Conservation (phyloP, 169 alveolate genomes). For the Theileria annulata region DNA sequence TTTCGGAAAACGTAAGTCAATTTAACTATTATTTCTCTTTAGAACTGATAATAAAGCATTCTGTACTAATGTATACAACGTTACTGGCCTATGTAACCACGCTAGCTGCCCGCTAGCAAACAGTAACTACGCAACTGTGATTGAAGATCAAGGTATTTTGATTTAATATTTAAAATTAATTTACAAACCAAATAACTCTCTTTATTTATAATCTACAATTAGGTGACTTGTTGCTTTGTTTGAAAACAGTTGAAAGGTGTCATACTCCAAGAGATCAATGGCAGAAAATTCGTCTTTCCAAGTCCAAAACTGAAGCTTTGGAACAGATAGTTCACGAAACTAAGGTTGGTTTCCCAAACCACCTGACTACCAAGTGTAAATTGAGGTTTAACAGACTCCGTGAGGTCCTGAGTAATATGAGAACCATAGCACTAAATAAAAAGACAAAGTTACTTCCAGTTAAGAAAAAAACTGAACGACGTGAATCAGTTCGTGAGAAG, state of each 20-base stretch:
- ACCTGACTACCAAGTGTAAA: slow-evolving; percentile 94
- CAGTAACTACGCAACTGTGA: slow-evolving; percentile 95
- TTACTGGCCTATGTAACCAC: slow-evolving; percentile 97
- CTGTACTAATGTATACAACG: slow-evolving; percentile 86
- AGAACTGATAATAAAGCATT: slow-evolving; percentile 70
- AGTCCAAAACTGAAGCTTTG: slow-evolving; percentile 87
- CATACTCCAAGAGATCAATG: slow-evolving; percentile 96
- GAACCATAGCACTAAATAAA: slow-evolving; percentile 79
- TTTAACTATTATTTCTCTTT: background rate
- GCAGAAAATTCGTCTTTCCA: slow-evolving; percentile 93
- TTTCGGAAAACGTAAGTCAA: slow-evolving; percentile 47
- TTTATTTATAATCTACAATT: slow-evolving; percentile 42
- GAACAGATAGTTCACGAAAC: slow-evolving; percentile 90
- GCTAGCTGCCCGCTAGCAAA: slow-evolving; percentile 98
- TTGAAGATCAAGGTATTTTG: slow-evolving; percentile 84
- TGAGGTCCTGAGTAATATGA: slow-evolving; percentile 92
- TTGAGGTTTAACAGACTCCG: slow-evolving; percentile 93
- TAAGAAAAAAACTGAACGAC: slow-evolving; percentile 96
- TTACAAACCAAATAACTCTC: background rate
- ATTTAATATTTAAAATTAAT: background rate
- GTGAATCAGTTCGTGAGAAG: slow-evolving; percentile 94
- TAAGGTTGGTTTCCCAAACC: slow-evolving; percentile 90
- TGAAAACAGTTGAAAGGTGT: slow-evolving; percentile 97
- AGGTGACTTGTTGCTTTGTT: slow-evolving; percentile 93
- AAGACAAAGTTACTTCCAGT: slow-evolving; percentile 85